Base-by-base conservation (phyloP, 192 early-diverging fungal species). In the Coemansia sp. region DNA sequence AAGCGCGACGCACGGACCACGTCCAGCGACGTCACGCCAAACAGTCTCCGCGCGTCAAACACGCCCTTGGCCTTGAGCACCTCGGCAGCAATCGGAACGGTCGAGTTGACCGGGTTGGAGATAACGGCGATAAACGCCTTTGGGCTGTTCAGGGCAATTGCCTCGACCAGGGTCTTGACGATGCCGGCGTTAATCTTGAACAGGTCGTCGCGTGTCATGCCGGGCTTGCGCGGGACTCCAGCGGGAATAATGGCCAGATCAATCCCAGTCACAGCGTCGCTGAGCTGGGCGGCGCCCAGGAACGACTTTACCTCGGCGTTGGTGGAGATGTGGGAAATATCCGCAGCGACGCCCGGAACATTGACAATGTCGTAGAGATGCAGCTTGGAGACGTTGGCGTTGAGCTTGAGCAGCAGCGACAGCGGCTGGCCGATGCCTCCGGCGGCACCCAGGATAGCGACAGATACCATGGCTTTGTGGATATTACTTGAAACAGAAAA, bases 171-270 rank as follows among this genome's bases (percentile, higher is more conserved):
- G 51, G 79, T 88, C 65, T 87, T 86, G 73, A 95, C 92, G 64
- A 98, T 98, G 59, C 91, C 90, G 62, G 96, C 96, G 83, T 98
- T 98, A 83, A 89, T 95, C 83, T 95, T 94, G 89, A 98, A 98
- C 63, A 98, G 85, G 77, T 98, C 96, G 77, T 98, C 94, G 81
- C 96, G 90, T 66, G 96, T 94, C 96, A 98, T 98, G 29, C 94
- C 94, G 60, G 94, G 96, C 90, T 98, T 98, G 76, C 96, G 88
- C 64, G 96, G 96, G 14, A 98, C 92, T 69, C 96, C 96, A 62
- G 96, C 96, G 49, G 96, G 94, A 74, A 98, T 95, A 57, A 96
- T 90, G 62, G 95, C 90, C 52, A 87, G 67, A 49, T 85, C 81
- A 45, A 89, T 70, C 29, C 79, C 85, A 48, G 68, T 73, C 53